Conservation (phyloP, 306 rosid species). For the Cercis canadensis region DNA sequence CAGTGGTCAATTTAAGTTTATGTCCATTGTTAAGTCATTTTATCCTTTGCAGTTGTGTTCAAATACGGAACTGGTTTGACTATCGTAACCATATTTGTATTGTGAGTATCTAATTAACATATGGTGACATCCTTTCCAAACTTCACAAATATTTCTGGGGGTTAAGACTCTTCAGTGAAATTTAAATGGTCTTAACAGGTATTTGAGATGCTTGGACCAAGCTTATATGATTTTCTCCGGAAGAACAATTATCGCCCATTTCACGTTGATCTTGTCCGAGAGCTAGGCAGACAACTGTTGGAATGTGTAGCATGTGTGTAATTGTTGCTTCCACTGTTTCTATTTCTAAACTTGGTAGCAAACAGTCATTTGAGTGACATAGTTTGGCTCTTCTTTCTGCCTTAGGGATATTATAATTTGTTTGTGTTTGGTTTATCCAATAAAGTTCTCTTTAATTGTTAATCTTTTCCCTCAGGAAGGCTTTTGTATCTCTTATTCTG, state of each 20-base stretch:
- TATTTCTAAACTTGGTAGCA: slow-evolving; percentile 13
- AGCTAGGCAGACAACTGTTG: slow-evolving; percentile 88
- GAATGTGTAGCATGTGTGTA: slow-evolving; percentile 92
- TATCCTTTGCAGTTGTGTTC: slow-evolving; percentile 92
- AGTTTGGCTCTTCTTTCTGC: slow-evolving; percentile 10
- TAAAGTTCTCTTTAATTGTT: neutral
- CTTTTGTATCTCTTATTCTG: slow-evolving; percentile 4
- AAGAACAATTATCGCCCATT: slow-evolving; percentile 89
- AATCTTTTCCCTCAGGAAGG: neutral
- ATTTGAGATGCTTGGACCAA: slow-evolving; percentile 93
- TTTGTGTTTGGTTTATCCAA: neutral
- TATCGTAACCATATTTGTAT: slow-evolving; percentile 90
- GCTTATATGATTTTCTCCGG: slow-evolving; percentile 86
- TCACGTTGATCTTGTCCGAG: slow-evolving; percentile 90
- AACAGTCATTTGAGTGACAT: slow-evolving; percentile 13
- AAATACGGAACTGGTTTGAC: slow-evolving; percentile 91
- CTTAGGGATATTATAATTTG: neutral
- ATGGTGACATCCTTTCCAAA: slow-evolving; percentile 69
- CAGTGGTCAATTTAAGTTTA: slow-evolving; percentile 13
- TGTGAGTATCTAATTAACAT: slow-evolving; percentile 69
- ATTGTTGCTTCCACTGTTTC: slow-evolving; percentile 54
- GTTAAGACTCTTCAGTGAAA: slow-evolving; percentile 67
- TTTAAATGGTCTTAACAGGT: slow-evolving; percentile 80
- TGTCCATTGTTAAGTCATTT: slow-evolving; percentile 58
- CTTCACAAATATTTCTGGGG: slow-evolving; percentile 51